These are phyloP conservation scores for Trifolium fragiferum DNA, from an alignment of 306 rosid species.

Conservation along the genomic window DNA sequence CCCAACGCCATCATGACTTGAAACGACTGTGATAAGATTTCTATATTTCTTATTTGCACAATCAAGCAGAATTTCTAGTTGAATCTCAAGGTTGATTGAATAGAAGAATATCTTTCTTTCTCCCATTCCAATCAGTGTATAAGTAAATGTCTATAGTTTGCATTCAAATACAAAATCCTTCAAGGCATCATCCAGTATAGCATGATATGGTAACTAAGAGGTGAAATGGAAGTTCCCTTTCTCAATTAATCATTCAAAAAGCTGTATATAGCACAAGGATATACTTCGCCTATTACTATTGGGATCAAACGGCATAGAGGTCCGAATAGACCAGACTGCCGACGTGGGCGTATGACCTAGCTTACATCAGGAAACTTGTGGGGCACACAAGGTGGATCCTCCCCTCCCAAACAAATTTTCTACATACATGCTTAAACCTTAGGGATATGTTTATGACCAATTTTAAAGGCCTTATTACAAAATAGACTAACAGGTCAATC, in stretches of 20 bases:
- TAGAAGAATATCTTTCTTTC: slow-evolving; percentile 1
- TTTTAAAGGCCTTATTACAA: too few species aligned
- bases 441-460: too few species aligned
- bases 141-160: slow-evolving; percentile 14
- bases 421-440: too few species aligned
- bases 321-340: too few species aligned
- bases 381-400: too few species aligned
- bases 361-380: too few species aligned
- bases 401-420: too few species aligned
- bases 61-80: not conserved
- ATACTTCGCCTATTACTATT: not conserved
- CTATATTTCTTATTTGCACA: not conserved
- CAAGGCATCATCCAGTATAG: slow-evolving; percentile 12
- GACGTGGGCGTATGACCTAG: not conserved
- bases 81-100: slow-evolving; percentile 6
- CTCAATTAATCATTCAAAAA: slow-evolving; percentile 16
- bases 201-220: not conserved
- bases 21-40: slow-evolving; percentile 2
- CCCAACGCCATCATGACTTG: not conserved
- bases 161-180: slow-evolving; percentile 6
- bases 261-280: not conserved
- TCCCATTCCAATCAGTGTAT: not conserved
- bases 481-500: too few species aligned
- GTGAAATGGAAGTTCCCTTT: slow-evolving; percentile 16
- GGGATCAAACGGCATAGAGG: not conserved